Conservation (phyloP, 1,284 basidiomycete genomes). For the Anthracocystis panici-leucophaei region DNA sequence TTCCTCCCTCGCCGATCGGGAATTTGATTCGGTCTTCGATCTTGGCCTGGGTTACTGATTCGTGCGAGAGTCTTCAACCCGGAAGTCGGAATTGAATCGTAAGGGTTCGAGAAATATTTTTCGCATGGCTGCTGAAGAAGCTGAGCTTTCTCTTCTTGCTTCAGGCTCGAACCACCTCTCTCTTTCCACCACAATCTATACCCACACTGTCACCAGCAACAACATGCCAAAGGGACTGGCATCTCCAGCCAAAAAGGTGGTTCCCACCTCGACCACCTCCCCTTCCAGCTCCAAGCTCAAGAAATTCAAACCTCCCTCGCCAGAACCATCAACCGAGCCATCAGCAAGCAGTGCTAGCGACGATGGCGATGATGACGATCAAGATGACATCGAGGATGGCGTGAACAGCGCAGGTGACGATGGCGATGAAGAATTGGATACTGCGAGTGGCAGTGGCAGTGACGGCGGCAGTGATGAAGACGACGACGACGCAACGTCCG, state of each 20-base stretch:
- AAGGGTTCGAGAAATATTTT: constrained; percentile 22
- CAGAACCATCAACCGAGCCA: constrained; percentile 3
- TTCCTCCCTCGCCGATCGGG: constrained; percentile 8
- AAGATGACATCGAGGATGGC: constrained; percentile 13
- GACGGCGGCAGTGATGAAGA: constrained; percentile 5
- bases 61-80: constrained; percentile 1
- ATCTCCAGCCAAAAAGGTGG: constrained; percentile 20
- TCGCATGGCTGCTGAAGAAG: not conserved
- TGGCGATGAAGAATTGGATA: constrained; percentile 4
- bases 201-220: not conserved
- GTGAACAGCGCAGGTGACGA: constrained; percentile 14
- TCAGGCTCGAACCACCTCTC: not conserved
- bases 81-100: constrained; percentile 7
- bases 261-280: constrained; percentile 14
- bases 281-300: constrained; percentile 16
- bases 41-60: not conserved
- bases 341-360: constrained; percentile 11
- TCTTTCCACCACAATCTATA: constrained; percentile 3
- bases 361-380: constrained; percentile 14
- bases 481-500: constrained; percentile 2
- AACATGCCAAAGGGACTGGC: constrained; percentile 22
- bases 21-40: constrained; percentile 6
- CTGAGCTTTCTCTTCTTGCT: not conserved
- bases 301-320: constrained; percentile 23
- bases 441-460: constrained; percentile 9